Evolutionary conservation across 2,329 filamentous ascomycete species (phyloP), one percentile per base, ranked within the genome.

Genomic region (Fusarium anguioides): DNA sequence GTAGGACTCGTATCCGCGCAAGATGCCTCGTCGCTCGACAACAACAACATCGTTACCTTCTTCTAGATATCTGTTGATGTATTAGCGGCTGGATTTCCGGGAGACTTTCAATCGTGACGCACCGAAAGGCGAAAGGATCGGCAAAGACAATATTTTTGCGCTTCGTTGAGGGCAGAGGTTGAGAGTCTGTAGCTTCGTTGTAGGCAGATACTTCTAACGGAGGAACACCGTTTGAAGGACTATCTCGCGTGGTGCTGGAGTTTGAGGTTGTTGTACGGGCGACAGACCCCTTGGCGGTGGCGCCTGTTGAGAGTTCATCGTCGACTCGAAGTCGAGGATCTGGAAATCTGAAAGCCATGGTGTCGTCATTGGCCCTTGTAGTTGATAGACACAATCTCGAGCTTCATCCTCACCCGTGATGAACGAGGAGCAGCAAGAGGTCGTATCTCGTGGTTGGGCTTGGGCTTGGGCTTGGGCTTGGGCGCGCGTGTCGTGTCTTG

Each of bases 1-100:
- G 78, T 98, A 98, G 64, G 95, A 84, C 77, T 98, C 94, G 79
- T 97, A 98, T 68, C 95, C 95, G 62, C 87, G 81, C 8, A 99
- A 84, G 47, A 86, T 82, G 47, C 86, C 84, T 54, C 88, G 87
- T 51, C 91, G 89, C 70, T 94, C 88, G 66, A 97, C 83, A 9
- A 97, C 88, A 5, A 83, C 84, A 6, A 93, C 94, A 7, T 86
- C 87, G 2, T 89, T 83, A 68, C 98, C 96, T 75, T 96, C 92
- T 81, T 97, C 92, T 21, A 99, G 87, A 75, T 95, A 97, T 64
- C 86, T 89, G 66, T 47, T 15, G 24, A 3, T 20, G 12, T 17
- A 39, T 70, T 53, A 72, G 59, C 29, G 58, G n/a, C 40, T 20
- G 54, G 17, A n/a, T 5, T 14, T 35, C 27, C 10, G 41, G 36